phyloP scores from a whole-genome alignment of 2,329 filamentous ascomycete species.

The Clarireedia monteithiana region DNA sequence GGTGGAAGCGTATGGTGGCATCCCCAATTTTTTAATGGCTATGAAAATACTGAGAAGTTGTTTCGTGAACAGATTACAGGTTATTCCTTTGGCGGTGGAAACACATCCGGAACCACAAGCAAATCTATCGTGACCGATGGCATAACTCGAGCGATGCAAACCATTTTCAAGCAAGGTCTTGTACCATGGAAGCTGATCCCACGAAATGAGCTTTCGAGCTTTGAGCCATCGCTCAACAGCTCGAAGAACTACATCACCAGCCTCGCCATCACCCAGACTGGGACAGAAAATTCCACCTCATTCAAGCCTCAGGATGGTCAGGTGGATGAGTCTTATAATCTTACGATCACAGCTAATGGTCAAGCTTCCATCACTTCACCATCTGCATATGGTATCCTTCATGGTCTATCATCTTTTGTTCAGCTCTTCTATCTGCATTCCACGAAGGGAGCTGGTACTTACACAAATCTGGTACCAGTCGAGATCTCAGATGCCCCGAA shows the following conservation, averaged over 20 bases:
- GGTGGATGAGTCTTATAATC: conserved; percentile 69
- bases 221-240: conserved; percentile 49
- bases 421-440: conserved; percentile 75
- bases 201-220: conserved; percentile 46
- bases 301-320: conserved; percentile 54
- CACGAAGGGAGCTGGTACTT: conserved; percentile 42
- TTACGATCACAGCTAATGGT: conserved; percentile 52
- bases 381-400: conserved; percentile 61
- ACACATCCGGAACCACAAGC: conserved; percentile 29
- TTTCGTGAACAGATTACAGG: conserved; percentile 11
- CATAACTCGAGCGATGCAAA: conserved; percentile 50
- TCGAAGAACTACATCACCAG: conserved; percentile 45
- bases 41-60: conserved; percentile 22
- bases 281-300: conserved; percentile 42
- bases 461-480: conserved; percentile 65
- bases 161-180: conserved; percentile 60
- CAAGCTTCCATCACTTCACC: conserved; percentile 54
- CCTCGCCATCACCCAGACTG: conserved; percentile 56
- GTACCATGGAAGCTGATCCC: conserved; percentile 73
- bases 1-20: conserved; percentile 45
- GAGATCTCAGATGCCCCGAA: conserved; percentile 64
- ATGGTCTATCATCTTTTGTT: conserved; percentile 67
- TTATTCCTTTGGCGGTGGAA: conserved; percentile 9
- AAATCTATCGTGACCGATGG: conserved; percentile 47
- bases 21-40: conserved; percentile 21